phyloP scores from a whole-genome alignment of 2,329 filamentous ascomycete species.

The Fusarium hainanense region DNA sequence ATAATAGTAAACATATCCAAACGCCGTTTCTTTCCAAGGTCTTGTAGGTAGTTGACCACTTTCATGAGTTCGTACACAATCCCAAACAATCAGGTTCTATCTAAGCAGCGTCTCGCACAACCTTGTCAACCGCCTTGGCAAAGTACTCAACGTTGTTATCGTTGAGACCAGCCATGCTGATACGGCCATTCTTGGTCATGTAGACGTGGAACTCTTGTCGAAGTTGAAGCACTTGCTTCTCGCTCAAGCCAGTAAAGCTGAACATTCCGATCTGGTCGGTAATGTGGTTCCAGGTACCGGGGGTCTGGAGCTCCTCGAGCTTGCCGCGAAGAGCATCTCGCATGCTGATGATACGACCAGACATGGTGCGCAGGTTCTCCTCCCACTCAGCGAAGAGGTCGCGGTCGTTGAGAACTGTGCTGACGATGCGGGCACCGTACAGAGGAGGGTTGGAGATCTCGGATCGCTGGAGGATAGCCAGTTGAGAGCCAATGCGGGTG shows the following conservation, averaged over 20 bases:
- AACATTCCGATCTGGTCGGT: slow-evolving; percentile 99
- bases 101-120: slow-evolving; percentile 63
- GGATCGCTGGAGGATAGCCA: slow-evolving; percentile 93
- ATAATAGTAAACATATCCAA: slow-evolving; percentile 40
- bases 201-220: slow-evolving; percentile 80
- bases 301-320: slow-evolving; percentile 86
- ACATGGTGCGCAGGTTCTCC: slow-evolving; percentile 91
- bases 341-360: slow-evolving; percentile 94
- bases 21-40: slow-evolving; percentile 42
- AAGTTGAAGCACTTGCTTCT: slow-evolving; percentile 78
- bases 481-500: slow-evolving; percentile 81
- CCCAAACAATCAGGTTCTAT: slow-evolving; percentile 29
- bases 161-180: slow-evolving; percentile 98
- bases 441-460: slow-evolving; percentile 98
- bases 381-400: slow-evolving; percentile 91
- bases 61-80: slow-evolving; percentile 42
- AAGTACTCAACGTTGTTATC: slow-evolving; percentile 93
- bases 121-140: slow-evolving; percentile 86
- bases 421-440: slow-evolving; percentile 91
- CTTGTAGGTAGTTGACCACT: slow-evolving; percentile 42
- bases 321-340: slow-evolving; percentile 79
- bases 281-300: slow-evolving; percentile 95
- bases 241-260: slow-evolving; percentile 85
- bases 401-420: slow-evolving; percentile 83
- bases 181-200: slow-evolving; percentile 97